Evolutionary conservation across 2,329 filamentous ascomycete species (phyloP).

Genomic region (Herpotrichia juniperi): DNA sequence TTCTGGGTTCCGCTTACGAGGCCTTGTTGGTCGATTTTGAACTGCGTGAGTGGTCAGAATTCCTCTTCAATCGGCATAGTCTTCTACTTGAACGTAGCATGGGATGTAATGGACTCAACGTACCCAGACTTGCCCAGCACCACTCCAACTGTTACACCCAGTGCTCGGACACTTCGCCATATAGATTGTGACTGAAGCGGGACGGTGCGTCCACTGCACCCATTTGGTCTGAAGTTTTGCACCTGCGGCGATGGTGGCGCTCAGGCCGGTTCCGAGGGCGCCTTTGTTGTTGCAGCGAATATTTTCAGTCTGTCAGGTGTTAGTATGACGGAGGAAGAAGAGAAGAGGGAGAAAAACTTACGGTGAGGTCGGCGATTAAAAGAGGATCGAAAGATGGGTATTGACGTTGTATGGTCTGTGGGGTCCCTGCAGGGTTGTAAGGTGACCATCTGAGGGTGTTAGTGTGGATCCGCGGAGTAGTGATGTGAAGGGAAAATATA

Average conservation of each 20-base stretch:
- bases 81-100: no score
- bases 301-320: conserved; percentile 25
- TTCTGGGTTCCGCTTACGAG: conserved; percentile 54
- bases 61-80: no score
- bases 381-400: conserved; percentile 35
- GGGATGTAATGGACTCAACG: background rate
- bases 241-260: conserved; percentile 56
- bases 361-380: conserved; percentile 30
- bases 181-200: conserved; percentile 63
- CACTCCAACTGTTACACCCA: conserved; percentile 56
- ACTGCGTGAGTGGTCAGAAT: conserved; percentile 34
- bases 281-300: conserved; percentile 42
- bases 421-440: conserved; percentile 34
- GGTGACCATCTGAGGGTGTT: conserved; percentile 28
- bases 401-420: conserved; percentile 37
- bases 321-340: background rate
- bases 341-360: conserved; percentile 12
- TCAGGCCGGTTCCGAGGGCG: conserved; percentile 37
- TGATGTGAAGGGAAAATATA: conserved; percentile 8
- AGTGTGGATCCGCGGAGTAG: background rate
- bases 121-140: conserved; percentile 57
- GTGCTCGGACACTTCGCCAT: conserved; percentile 54
- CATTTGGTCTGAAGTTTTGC: conserved; percentile 57
- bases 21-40: conserved; percentile 64
- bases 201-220: conserved; percentile 63